These are phyloP conservation scores for Pseudozyma tsukubaensis DNA, from an alignment of 1,284 basidiomycete genomes.

Conservation along the genomic window DNA sequence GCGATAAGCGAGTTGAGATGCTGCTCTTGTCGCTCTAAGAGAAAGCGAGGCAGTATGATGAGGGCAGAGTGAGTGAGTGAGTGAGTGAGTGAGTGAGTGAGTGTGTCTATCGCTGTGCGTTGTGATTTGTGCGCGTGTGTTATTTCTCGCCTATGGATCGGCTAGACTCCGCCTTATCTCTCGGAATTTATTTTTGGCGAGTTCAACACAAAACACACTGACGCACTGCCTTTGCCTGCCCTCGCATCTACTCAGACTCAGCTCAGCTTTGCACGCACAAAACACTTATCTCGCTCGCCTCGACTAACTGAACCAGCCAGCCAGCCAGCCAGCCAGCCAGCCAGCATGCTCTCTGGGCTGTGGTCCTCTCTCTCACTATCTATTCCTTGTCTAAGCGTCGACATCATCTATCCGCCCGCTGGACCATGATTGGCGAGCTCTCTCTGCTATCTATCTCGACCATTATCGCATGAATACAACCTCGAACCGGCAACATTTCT, in stretches of 20 bases:
- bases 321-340: background rate
- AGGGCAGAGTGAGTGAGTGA: no score
- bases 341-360: background rate
- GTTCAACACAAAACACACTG: background rate
- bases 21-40: no score
- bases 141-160: background rate
- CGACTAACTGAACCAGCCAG: background rate
- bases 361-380: background rate
- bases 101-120: conserved; percentile 12
- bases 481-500: background rate
- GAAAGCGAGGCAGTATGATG: no score
- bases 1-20: no score
- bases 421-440: background rate
- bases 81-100: background rate
- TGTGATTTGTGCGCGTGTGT: conserved; percentile 22
- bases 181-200: conserved; percentile 2
- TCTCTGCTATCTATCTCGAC: background rate
- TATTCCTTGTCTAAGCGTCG: background rate
- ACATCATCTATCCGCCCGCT: no score
- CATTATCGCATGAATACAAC: background rate
- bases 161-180: conserved; percentile 20
- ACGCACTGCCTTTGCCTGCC: background rate
- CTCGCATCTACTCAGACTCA: background rate
- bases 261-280: background rate
- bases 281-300: no score